Evolutionary conservation across 23 red algal genomes (phyloP).

Genomic region (Chondrus crispus): DNA sequence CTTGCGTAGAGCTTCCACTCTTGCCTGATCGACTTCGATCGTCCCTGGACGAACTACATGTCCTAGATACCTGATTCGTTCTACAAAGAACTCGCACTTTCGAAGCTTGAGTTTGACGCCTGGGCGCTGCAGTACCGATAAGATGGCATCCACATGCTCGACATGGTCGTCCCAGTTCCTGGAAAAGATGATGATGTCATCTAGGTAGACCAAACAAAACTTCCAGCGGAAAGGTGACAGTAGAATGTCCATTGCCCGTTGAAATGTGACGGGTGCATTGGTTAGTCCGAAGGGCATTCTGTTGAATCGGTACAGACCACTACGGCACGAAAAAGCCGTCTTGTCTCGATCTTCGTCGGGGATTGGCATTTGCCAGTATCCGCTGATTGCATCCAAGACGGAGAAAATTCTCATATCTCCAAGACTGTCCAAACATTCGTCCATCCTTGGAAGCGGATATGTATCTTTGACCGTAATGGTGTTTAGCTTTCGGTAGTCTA

Average conservation of each 20-base stretch:
- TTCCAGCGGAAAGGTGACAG: not conserved
- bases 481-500: not conserved
- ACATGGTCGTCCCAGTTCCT: not conserved
- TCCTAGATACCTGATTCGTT: not conserved
- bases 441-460: not conserved
- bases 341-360: not conserved
- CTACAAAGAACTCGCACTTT: conserved; percentile 4
- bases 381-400: not conserved
- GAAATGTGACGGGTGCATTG: conserved; percentile 16
- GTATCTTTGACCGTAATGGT: not conserved
- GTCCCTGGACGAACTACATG: not conserved
- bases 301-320: not conserved
- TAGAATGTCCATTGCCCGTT: not conserved
- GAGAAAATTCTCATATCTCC: not conserved
- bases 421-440: not conserved
- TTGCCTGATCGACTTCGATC: not conserved
- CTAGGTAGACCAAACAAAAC: not conserved
- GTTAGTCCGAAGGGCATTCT: conserved; percentile 2
- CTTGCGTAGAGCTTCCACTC: not conserved
- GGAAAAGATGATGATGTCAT: conserved; percentile 8
- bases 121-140: not conserved
- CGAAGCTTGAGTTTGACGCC: not conserved
- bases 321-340: not conserved
- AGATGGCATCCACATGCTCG: not conserved
- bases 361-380: not conserved